Evolutionary conservation across 768 basidiomycete species (phyloP).

Genomic region (Leccinum pellstonianum): DNA sequence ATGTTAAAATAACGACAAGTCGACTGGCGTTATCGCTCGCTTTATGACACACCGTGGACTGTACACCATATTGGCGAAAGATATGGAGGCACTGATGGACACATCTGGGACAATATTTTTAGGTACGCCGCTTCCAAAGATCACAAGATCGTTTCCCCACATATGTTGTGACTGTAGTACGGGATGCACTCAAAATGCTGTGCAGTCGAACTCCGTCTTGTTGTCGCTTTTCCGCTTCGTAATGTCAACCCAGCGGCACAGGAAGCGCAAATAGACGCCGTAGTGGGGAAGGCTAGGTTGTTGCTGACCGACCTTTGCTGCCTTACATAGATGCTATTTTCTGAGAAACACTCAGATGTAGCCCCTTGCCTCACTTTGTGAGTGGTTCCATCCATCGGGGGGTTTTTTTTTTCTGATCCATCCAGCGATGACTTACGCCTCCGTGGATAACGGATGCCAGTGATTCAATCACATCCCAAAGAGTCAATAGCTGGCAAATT

Average conservation of each 20-base stretch:
- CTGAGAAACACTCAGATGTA: slow-evolving; percentile 25
- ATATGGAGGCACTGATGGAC: slow-evolving; percentile 1
- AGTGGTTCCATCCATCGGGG: not conserved
- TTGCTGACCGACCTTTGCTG: slow-evolving; percentile 18
- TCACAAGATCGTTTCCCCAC: not conserved
- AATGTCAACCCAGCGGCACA: slow-evolving; percentile 12
- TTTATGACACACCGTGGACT: slow-evolving; percentile 7
- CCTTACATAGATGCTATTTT: slow-evolving; percentile 38
- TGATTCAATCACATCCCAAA: slow-evolving; percentile 34
- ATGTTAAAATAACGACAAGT: not conserved
- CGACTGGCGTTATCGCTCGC: not conserved
- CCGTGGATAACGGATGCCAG: slow-evolving; percentile 1
- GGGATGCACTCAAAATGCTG: not conserved
- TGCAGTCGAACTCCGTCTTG: slow-evolving; percentile 5
- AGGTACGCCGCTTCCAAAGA: not conserved
- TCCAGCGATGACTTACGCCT: slow-evolving; percentile 12
- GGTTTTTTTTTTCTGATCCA: not conserved
- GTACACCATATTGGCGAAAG: not conserved
- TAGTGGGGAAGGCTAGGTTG: slow-evolving; percentile 12
- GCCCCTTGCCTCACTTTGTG: not conserved
- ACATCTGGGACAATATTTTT: not conserved
- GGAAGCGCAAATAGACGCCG: slow-evolving; percentile 12
- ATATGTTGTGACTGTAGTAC: too few relatives aligned
- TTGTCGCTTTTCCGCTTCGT: slow-evolving; percentile 3
- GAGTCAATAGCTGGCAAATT: slow-evolving; percentile 9